Evolutionary conservation across 495 filamentous ascomycete species (phyloP).

Genomic region (Neurospora sp.): DNA sequence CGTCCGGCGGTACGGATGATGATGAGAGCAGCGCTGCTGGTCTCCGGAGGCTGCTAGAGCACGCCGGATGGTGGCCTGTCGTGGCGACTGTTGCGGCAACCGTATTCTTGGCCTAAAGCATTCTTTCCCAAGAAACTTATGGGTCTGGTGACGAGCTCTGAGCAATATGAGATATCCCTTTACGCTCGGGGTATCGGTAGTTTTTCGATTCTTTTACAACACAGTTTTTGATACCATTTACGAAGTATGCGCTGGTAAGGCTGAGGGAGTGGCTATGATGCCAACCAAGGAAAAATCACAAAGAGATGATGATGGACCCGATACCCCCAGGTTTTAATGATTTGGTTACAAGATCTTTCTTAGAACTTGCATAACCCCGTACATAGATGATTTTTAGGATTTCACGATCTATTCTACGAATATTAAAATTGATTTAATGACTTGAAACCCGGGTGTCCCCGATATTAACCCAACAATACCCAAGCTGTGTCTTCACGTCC

Average conservation of each 20-base stretch:
- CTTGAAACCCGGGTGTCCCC: not conserved
- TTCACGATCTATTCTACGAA: not conserved
- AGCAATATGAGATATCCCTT: not conserved
- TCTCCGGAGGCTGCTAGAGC: constrained; percentile 28
- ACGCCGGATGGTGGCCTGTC: constrained; percentile 50
- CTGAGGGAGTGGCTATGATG: not conserved
- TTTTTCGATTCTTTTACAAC: not conserved
- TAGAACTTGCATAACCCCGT: not conserved
- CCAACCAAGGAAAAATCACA: not conserved
- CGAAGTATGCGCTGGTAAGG: not conserved
- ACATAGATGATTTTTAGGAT: not conserved
- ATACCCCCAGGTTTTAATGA: not conserved
- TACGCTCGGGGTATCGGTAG: not conserved
- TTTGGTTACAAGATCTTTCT: not conserved
- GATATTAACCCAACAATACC: no score
- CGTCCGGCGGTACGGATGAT: constrained; percentile 42
- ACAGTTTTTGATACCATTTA: not conserved
- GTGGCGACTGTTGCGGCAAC: constrained; percentile 46
- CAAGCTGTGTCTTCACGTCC: no score
- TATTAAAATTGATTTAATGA: not conserved
- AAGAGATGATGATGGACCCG: not conserved
- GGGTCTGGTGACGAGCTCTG: not conserved
- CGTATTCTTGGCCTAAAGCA: constrained; percentile 32
- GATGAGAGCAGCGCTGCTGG: constrained; percentile 26
- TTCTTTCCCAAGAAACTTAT: not conserved